phyloP scores from a whole-genome alignment of 495 filamentous ascomycete species.

The Podospora appendiculata region DNA sequence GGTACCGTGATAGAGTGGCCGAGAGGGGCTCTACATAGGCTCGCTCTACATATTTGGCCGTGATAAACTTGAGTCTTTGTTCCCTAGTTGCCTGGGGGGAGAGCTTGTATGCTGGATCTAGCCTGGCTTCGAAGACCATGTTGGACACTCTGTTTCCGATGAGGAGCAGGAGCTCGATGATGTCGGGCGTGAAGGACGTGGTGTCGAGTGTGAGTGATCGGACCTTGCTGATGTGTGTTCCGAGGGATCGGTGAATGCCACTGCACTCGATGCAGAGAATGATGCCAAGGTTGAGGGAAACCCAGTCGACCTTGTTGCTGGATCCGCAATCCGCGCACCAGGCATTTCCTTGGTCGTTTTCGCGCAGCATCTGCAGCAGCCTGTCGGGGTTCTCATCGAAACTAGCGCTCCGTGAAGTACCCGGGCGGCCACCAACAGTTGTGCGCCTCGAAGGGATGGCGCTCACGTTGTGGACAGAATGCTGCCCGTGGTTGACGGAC shows the following conservation, averaged over 20 bases:
- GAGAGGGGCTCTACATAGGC: slow-evolving; percentile 74
- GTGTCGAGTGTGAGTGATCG: slow-evolving; percentile 93
- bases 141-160: slow-evolving; percentile 93
- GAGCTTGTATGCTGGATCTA: slow-evolving; percentile 67
- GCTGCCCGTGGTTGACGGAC: slow-evolving; percentile 56
- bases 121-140: slow-evolving; percentile 88
- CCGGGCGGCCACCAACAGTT: slow-evolving; percentile 80
- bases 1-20: slow-evolving; percentile 64
- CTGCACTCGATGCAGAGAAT: slow-evolving; percentile 97
- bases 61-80: slow-evolving; percentile 86
- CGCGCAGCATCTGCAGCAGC: slow-evolving; percentile 77
- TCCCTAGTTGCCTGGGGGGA: slow-evolving; percentile 71
- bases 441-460: slow-evolving; percentile 66
- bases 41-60: slow-evolving; percentile 83
- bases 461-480: slow-evolving; percentile 30
- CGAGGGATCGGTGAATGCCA: slow-evolving; percentile 92
- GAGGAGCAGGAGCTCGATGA: slow-evolving; percentile 86
- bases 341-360: slow-evolving; percentile 86
- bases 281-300: slow-evolving; percentile 95
- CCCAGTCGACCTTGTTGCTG: slow-evolving; percentile 91
- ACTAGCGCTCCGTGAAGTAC: slow-evolving; percentile 58
- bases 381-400: slow-evolving; percentile 73
- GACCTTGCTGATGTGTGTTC: slow-evolving; percentile 96
- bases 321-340: slow-evolving; percentile 96
- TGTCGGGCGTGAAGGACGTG: slow-evolving; percentile 89